phyloP scores from a whole-genome alignment of 2,329 filamentous ascomycete genomes.

The Mollisiaceae sp. region DNA sequence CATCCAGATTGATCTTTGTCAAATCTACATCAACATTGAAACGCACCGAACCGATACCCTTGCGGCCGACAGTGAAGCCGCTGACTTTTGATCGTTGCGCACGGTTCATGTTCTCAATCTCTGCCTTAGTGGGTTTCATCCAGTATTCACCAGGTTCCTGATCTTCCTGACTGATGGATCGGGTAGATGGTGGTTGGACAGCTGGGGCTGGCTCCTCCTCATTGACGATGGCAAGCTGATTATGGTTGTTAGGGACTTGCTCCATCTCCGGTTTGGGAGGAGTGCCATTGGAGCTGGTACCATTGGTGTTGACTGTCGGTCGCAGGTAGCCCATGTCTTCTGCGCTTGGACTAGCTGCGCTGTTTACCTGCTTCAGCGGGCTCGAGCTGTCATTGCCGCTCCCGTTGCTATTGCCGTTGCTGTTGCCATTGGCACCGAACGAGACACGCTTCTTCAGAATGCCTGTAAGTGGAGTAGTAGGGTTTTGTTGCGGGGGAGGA shows the following conservation, averaged over 20 bases:
- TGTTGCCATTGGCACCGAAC: constrained; percentile 73
- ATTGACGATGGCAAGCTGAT: constrained; percentile 78
- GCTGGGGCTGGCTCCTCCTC: constrained; percentile 62
- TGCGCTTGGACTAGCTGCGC: constrained; percentile 55
- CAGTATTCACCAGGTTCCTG: constrained; percentile 75
- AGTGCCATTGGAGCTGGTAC: constrained; percentile 52
- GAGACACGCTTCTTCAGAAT: constrained; percentile 83
- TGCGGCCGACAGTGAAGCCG: constrained; percentile 81
- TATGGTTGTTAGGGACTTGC: constrained; percentile 64
- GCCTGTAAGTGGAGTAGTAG: constrained; percentile 48
- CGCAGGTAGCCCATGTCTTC: constrained; percentile 66
- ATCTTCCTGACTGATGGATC: constrained; percentile 29
- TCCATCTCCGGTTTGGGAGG: constrained; percentile 67
- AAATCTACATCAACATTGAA: constrained; percentile 87
- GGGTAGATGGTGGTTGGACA: constrained; percentile 19
- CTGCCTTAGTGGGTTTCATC: constrained; percentile 77
- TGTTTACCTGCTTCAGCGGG: constrained; percentile 43
- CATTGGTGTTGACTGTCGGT: constrained; percentile 48
- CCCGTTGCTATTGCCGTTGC: constrained; percentile 40
- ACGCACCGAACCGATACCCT: constrained; percentile 78
- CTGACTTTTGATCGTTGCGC: constrained; percentile 76
- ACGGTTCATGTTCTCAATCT: constrained; percentile 80
- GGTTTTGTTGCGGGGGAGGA: constrained; percentile 37
- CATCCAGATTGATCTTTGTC: constrained; percentile 76
- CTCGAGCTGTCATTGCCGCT: constrained; percentile 48